Evolutionary conservation across 2,329 filamentous ascomycete species (phyloP), one percentile per base, ranked within the genome.

Genomic region (Tolypocladium sp.): DNA sequence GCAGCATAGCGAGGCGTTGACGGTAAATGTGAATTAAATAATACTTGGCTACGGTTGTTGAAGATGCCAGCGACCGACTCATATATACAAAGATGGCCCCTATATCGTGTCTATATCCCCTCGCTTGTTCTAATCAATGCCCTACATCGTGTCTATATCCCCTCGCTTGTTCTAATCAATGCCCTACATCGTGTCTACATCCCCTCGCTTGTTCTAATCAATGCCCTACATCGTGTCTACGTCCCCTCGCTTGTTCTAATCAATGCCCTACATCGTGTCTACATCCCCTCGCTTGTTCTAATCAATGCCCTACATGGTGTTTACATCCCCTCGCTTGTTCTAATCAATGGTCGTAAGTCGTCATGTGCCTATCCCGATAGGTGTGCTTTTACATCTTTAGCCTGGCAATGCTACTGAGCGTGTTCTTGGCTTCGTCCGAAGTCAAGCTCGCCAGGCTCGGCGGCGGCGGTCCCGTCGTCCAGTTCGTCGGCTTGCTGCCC

Each of bases 401-500:
- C 10, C 12, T 22, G 20, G 49, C 6, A 22, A 53, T 53, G 49
- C 35, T 12, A 17, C 46, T 38, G 55, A 69, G 57, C 15, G 63
- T 56, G 15, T 55, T 56, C 22, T 35, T 58, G 6, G 64, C 64
- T 12, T 64, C 49, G 6, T 59, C 52, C 9, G 56, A 42, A 7
- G 38, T 52, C 59, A 64, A 27, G 30, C 67, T 75, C 1, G 79
- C 84, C 6, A 84, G 84, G 65, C 82, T 88, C 3, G 86, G 86
- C 15, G 85, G 86, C 57, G 78, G 63, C n/a, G 76, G 74, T 0
- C 84, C 85, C 1, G 79, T 83, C 5, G 80, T 79, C 86, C 86
- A 89, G 59, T 77, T 70, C 20, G 66, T 73, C 7, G 80, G 76
- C 41, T 77, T 70, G 1, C 68, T 55, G 0, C 86, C 87, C n/a